A percentile compares a stretch with the other conserved stretches of the same genome.
Evolutionary conservation across 306 rosid species (phyloP).

Genomic region (Prunus persica): Prunus_persica_NCBIv2 NC_034011.1:26068001-26068500

Average conservation of each 20-base stretch:
- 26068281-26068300: background rate
- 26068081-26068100: conserved; percentile 96
- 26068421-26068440: conserved; percentile 75
- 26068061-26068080: background rate
- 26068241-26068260: background rate
- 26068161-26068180: background rate
- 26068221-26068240: background rate
- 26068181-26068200: background rate
- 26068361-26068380: background rate
- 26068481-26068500: conserved; percentile 54
- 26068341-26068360: background rate
- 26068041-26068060: background rate
- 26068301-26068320: background rate
- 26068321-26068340: background rate
- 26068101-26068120: conserved; percentile 79
- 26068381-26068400: conserved; percentile 6
- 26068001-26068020: background rate
- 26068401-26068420: conserved; percentile 67
- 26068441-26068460: conserved; percentile 91
- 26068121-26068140: conserved; percentile 54
- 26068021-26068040: background rate
- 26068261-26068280: background rate
- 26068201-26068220: background rate
- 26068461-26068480: conserved; percentile 56
- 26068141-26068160: background rate